Base-by-base conservation (phyloP, 805 yeast genomes). In the Yarrowia bubula region DNA sequence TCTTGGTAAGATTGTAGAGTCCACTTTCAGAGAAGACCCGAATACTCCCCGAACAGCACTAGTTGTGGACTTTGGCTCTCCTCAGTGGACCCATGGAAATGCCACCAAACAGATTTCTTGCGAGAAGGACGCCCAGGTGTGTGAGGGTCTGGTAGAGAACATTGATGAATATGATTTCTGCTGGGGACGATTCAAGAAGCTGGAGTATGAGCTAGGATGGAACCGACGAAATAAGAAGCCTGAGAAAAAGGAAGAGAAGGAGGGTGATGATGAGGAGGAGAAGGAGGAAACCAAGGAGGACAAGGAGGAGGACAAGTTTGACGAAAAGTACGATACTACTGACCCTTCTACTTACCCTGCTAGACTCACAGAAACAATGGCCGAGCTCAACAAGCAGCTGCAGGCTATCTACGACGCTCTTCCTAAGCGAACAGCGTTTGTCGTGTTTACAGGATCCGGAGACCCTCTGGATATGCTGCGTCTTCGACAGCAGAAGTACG, bases 391-490 rank as follows among this genome's bases (percentile, higher is more conserved):
- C 68, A 67, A 70, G 1, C 74, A 86, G 37, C 68, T 92, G 8
- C 68, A 73, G 14, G 72, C 72, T 43, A 75, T 92, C 14, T 84
- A 87, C 71, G 75, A 78, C 0, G 67, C 73, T 1, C 70, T 89
- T 18, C 90, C 96, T 0, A 75, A 76, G 1, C 81, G 85, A 39
- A 81, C 96, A 0, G 74, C 86, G 22, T 69, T 92, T 14, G 76
- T 90, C 0, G 71, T 91, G 1, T 78, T 84, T 69, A 80, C 90
- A 0, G 90, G 89, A 1, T 77, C 82, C 60, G 90, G 91, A 10
- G 84, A 86, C 70, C 83, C 86, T 2, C 73, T 80, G 9, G 81
- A 79, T 58, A 72, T 75, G 68, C 77, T 46, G 62, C 73, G 75
- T 53, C 75, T 90, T 47, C 83, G 81, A 57, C 71, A 72, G 10